Percentiles rank a stretch among this genome's conserved stretches.
Evolutionary conservation across 768 basidiomycete genomes (phyloP).

Genomic region (Boletus pseudo-olivaceus): DNA sequence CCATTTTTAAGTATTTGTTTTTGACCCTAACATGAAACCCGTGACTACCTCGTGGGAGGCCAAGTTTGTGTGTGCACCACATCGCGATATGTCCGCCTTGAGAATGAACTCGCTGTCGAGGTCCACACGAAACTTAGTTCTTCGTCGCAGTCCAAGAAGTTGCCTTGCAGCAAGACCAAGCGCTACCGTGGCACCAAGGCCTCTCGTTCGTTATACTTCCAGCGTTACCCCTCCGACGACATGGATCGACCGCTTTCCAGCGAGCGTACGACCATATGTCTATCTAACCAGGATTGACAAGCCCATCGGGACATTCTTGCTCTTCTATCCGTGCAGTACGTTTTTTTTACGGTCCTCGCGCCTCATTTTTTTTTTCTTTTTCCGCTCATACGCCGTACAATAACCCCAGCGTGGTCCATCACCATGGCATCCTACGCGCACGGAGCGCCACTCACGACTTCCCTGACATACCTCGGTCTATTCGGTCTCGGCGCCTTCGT

Average conservation of each 20-base stretch:
- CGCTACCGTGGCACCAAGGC: neutral
- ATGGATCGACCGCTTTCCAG: slow-evolving; percentile 70
- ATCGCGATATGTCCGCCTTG: slow-evolving; percentile 9
- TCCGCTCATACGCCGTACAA: neutral
- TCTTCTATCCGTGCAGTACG: slow-evolving; percentile 94
- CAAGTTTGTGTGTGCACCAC: neutral
- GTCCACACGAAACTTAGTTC: neutral
- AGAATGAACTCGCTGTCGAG: neutral
- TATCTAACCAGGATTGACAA: slow-evolving; percentile 90
- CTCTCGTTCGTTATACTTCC: slow-evolving; percentile 16
- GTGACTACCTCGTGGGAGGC: neutral
- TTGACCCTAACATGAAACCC: neutral
- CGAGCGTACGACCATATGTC: slow-evolving; percentile 68
- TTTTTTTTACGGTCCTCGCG: slow-evolving; percentile 12
- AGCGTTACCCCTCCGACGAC: slow-evolving; percentile 30
- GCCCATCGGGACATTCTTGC: slow-evolving; percentile 87
- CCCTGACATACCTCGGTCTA: slow-evolving; percentile 72
- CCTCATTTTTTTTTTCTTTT: no score
- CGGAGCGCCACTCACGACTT: slow-evolving; percentile 59
- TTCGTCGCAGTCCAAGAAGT: neutral
- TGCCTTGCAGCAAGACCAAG: neutral
- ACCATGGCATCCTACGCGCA: slow-evolving; percentile 91
- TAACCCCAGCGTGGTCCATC: slow-evolving; percentile 85
- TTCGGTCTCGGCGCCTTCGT: slow-evolving; percentile 90
- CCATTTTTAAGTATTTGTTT: neutral